Conservation (phyloP, 148 eudicot species). For the Rhododendron henanense region DNA sequence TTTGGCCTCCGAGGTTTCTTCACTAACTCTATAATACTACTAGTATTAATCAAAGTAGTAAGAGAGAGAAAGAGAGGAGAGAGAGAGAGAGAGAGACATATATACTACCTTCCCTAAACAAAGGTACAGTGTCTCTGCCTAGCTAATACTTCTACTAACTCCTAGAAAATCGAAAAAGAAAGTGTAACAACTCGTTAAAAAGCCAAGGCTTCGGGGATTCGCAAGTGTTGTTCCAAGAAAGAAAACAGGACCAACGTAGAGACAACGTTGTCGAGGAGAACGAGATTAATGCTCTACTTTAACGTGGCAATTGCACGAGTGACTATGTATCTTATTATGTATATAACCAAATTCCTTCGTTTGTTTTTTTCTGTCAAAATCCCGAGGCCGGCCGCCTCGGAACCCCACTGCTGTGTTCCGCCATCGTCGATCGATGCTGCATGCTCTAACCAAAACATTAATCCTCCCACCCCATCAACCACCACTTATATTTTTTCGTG, state of each 20-base stretch:
- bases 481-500: background rate
- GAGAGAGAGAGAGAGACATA: background rate
- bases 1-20: background rate
- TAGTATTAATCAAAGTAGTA: background rate
- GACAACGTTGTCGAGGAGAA: conserved; percentile 22
- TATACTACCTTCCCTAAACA: background rate
- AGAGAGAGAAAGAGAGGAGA: too few species aligned
- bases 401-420: conserved; percentile 16
- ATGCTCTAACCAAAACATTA: background rate
- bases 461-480: background rate
- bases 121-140: background rate
- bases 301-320: conserved; percentile 14
- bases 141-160: background rate
- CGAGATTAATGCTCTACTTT: conserved; percentile 24
- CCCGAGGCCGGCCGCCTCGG: conserved; percentile 7
- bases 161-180: background rate
- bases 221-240: background rate
- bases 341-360: background rate
- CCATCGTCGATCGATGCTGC: conserved; percentile 11
- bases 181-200: background rate
- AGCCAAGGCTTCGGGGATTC: background rate
- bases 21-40: background rate
- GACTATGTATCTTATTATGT: background rate
- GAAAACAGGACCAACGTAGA: background rate
- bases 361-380: background rate